Conservation (phyloP, 1,284 basidiomycete genomes). For the Marasmius sp. region DNA sequence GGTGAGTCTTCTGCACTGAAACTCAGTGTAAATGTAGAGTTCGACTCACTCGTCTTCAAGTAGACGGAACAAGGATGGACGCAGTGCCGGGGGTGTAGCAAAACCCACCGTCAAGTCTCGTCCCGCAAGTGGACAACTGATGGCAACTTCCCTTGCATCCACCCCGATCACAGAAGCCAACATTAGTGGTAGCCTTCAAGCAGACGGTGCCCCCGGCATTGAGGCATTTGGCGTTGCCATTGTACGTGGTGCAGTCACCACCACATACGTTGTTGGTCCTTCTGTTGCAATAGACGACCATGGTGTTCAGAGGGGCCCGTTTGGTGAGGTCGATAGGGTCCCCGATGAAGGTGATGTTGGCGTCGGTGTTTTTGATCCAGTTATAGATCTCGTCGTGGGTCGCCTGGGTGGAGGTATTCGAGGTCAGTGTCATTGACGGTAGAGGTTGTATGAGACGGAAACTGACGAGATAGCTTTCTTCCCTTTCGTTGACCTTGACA, state of each 20-base stretch:
- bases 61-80: constrained; percentile 17
- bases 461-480: neutral
- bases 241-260: constrained; percentile 24
- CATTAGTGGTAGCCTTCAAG: constrained; percentile 23
- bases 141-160: constrained; percentile 24
- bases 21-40: too few relatives aligned
- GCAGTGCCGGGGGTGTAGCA: constrained; percentile 25
- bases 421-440: neutral
- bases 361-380: constrained; percentile 24
- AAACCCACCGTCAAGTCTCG: constrained; percentile 17
- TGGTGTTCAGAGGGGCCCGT: constrained; percentile 17
- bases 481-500: neutral
- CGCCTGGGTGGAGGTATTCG: neutral
- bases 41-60: neutral
- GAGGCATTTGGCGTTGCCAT: constrained; percentile 21
- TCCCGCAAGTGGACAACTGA: constrained; percentile 18
- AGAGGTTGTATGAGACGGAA: neutral
- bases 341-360: constrained; percentile 24
- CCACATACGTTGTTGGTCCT: constrained; percentile 19
- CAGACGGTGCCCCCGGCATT: constrained; percentile 23
- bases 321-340: constrained; percentile 10
- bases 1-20: too few relatives aligned
- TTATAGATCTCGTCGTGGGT: neutral
- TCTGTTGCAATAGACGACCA: constrained; percentile 22
- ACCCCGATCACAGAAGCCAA: constrained; percentile 23